phyloP scores from a whole-genome alignment of 140 eudicot genomes.

The Erigeron philadelphicus region DNA sequence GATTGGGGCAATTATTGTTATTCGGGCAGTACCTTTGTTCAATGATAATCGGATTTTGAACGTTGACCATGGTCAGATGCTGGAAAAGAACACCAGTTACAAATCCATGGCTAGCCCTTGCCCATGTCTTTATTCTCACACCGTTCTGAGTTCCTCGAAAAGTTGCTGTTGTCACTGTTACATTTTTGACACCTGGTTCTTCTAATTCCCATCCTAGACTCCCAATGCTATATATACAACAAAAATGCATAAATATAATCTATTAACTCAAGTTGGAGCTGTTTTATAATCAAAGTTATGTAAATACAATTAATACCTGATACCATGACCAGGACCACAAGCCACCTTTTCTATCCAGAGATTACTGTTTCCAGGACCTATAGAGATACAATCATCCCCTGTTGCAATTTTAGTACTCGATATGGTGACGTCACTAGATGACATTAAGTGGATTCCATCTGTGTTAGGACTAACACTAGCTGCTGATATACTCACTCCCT shows the following conservation, averaged over 20 bases:
- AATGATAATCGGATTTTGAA: constrained; percentile 46
- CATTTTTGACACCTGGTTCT: constrained; percentile 57
- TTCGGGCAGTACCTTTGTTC: constrained; percentile 59
- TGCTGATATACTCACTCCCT: constrained; percentile 28
- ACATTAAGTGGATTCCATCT: constrained; percentile 36
- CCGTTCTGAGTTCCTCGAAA: constrained; percentile 56
- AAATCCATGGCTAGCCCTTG: constrained; percentile 43
- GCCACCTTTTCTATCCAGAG: constrained; percentile 36
- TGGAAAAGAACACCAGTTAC: constrained; percentile 39
- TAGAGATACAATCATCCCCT: constrained; percentile 34
- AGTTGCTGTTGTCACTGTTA: constrained; percentile 45
- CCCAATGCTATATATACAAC: constrained; percentile 46
- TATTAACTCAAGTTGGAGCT: neutral
- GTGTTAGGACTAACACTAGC: constrained; percentile 35
- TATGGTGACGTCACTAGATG: constrained; percentile 22
- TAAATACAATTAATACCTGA: constrained; percentile 20
- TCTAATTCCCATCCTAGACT: constrained; percentile 50
- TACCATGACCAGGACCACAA: constrained; percentile 39
- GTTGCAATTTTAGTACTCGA: constrained; percentile 29
- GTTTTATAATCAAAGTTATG: neutral
- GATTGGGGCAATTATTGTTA: constrained; percentile 35
- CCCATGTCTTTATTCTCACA: constrained; percentile 64
- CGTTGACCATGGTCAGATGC: constrained; percentile 41
- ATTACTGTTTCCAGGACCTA: constrained; percentile 32
- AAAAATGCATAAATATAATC: neutral